phyloP scores from a whole-genome alignment of 495 filamentous ascomycete genomes.

The Massariosphaeria phaeospora region DNA sequence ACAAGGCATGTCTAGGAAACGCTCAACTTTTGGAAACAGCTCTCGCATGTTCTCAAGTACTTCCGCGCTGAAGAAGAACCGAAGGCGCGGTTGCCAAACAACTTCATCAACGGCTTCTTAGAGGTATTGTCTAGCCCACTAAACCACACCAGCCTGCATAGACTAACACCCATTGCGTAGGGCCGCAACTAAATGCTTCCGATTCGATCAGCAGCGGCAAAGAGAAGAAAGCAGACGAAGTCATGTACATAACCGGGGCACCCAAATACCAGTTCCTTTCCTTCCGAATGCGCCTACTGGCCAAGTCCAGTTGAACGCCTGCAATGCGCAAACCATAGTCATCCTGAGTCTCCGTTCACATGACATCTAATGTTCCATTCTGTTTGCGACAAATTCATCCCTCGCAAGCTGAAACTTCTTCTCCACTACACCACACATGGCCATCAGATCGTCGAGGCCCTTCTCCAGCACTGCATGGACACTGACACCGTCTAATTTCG shows the following conservation, averaged over 20 bases:
- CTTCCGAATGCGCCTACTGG: constrained; percentile 15
- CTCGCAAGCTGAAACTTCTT: constrained; percentile 72
- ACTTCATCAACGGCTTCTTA: constrained; percentile 89
- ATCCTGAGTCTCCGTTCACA: neutral
- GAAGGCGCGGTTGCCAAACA: constrained; percentile 68
- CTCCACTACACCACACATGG: constrained; percentile 83
- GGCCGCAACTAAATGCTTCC: constrained; percentile 30
- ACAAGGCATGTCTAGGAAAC: constrained; percentile 62
- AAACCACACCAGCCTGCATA: neutral
- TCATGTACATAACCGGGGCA: constrained; percentile 34
- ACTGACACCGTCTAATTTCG: constrained; percentile 61
- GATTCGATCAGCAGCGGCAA: neutral
- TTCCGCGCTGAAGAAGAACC: constrained; percentile 87
- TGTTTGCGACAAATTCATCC: constrained; percentile 40
- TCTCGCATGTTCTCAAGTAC: constrained; percentile 93
- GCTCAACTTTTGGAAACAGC: constrained; percentile 98
- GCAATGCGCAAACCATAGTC: constrained; percentile 17
- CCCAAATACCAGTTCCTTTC: constrained; percentile 32
- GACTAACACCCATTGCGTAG: constrained; percentile 18
- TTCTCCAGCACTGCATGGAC: constrained; percentile 83
- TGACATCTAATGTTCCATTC: neutral
- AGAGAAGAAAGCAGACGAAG: constrained; percentile 7
- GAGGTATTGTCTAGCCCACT: constrained; percentile 53
- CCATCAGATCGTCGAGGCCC: constrained; percentile 79
- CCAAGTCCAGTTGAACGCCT: constrained; percentile 25